These are phyloP conservation scores for Hypoxylon sp. DNA, from an alignment of 2,329 filamentous ascomycete species.

Conservation along the genomic window DNA sequence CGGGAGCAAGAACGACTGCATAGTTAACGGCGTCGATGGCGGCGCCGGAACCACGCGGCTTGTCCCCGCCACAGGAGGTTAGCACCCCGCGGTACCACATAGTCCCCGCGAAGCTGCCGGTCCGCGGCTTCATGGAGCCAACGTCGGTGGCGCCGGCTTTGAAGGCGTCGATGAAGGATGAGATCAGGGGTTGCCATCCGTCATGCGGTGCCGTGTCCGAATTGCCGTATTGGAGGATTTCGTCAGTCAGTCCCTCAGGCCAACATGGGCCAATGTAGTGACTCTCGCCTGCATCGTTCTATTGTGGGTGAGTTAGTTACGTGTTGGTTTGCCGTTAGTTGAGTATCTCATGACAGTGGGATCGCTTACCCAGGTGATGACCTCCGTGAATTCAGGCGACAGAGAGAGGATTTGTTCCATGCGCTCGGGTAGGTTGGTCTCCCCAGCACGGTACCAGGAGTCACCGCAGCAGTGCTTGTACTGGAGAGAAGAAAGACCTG, in stretches of 20 bases:
- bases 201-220: constrained; percentile 50
- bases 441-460: constrained; percentile 54
- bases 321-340: background rate
- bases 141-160: constrained; percentile 47
- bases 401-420: constrained; percentile 56
- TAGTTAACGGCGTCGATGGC: constrained; percentile 52
- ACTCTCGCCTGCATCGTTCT: constrained; percentile 57
- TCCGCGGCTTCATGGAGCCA: constrained; percentile 44
- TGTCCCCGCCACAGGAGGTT: constrained; percentile 40
- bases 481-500: constrained; percentile 53
- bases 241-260: constrained; percentile 50
- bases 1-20: constrained; percentile 49
- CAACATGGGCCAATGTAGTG: constrained; percentile 57
- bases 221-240: constrained; percentile 53
- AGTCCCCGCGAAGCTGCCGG: constrained; percentile 49
- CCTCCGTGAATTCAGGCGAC: constrained; percentile 53
- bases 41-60: constrained; percentile 47
- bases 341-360: background rate
- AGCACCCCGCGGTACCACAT: constrained; percentile 54
- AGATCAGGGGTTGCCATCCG: constrained; percentile 56
- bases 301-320: background rate
- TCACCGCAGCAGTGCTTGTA: constrained; percentile 54
- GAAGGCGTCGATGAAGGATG: constrained; percentile 56
- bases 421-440: constrained; percentile 55
- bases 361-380: constrained; percentile 53